phyloP scores from a whole-genome alignment of 805 yeast genomes.

The Torulaspora indica region DNA sequence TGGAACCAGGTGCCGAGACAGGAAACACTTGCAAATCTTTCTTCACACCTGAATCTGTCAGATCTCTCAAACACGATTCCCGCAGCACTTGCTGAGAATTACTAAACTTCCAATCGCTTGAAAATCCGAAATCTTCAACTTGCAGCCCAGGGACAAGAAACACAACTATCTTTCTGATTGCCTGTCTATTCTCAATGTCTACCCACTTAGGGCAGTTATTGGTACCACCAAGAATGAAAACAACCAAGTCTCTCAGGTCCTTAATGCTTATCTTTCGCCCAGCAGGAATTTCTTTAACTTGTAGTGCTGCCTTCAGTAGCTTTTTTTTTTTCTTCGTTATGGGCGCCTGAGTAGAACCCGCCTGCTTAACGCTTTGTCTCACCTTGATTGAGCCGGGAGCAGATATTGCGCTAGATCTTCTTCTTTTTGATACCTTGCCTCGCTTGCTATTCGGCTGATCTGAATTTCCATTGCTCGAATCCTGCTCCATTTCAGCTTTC shows the following conservation, averaged over 20 bases:
- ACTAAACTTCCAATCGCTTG: conserved; percentile 17
- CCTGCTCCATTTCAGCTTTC: conserved; percentile 1
- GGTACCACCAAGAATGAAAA: conserved; percentile 41
- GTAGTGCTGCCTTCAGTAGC: conserved; percentile 33
- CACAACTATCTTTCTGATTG: conserved; percentile 51
- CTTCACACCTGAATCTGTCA: conserved; percentile 8
- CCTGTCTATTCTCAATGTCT: conserved; percentile 42
- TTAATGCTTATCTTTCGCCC: conserved; percentile 34
- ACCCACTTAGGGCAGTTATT: conserved; percentile 47
- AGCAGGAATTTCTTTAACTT: conserved; percentile 31
- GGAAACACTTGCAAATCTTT: conserved; percentile 39
- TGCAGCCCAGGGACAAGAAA: conserved; percentile 64
- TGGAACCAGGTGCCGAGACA: conserved; percentile 61
- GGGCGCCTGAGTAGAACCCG: conserved; percentile 7
- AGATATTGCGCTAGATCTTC: conserved; percentile 30
- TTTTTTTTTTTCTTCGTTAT: conserved; percentile 35
- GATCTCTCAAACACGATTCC: conserved; percentile 6
- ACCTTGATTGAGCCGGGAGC: conserved; percentile 9
- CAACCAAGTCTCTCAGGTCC: conserved; percentile 45
- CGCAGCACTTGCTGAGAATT: conserved; percentile 10
- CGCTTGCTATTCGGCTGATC: conserved; percentile 1
- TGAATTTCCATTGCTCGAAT: conserved; percentile 8
- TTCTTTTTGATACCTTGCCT: conserved; percentile 11
- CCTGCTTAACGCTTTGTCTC: conserved; percentile 11
- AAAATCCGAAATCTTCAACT: conserved; percentile 38